These are phyloP conservation scores for Umbilicus rupestris DNA, from an alignment of 164 flowering plant genomes.

Conservation along the genomic window DNA sequence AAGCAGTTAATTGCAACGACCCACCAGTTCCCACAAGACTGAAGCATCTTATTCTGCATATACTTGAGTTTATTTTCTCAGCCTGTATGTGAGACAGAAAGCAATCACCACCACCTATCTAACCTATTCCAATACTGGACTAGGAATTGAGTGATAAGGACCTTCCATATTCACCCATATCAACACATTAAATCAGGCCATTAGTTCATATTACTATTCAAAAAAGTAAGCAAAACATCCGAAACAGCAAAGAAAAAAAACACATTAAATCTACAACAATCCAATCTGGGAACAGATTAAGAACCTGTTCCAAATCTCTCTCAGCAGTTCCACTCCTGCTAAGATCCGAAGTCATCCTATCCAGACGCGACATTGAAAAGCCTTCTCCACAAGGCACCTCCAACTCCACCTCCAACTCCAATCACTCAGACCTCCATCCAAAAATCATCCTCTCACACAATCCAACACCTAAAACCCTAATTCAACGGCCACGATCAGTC, in stretches of 20 bases:
- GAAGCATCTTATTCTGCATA: no score
- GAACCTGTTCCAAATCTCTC: constrained; percentile 80
- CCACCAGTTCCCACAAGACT: no score
- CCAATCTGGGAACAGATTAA: not conserved
- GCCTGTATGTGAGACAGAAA: not conserved
- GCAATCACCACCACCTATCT: not conserved
- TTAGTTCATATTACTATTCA: not conserved
- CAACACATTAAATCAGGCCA: not conserved
- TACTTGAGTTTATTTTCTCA: not conserved
- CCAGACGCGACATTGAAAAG: constrained; percentile 32
- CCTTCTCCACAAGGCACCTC: not conserved
- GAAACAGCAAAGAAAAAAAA: not conserved
- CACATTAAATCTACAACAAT: no score
- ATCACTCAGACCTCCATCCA: constrained; percentile 17
- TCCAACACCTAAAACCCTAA: constrained; percentile 13
- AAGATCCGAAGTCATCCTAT: constrained; percentile 63
- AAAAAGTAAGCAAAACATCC: not conserved
- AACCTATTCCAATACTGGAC: not conserved
- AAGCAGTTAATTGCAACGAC: no score
- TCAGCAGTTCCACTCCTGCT: constrained; percentile 54
- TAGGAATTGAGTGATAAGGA: no score
- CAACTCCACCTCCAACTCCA: constrained; percentile 12
- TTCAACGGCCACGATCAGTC: no score
- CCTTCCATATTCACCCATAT: not conserved
- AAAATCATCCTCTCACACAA: constrained; percentile 10